Evolutionary conservation across 345 rosid species (phyloP).

Genomic region (Populus tremula): DNA sequence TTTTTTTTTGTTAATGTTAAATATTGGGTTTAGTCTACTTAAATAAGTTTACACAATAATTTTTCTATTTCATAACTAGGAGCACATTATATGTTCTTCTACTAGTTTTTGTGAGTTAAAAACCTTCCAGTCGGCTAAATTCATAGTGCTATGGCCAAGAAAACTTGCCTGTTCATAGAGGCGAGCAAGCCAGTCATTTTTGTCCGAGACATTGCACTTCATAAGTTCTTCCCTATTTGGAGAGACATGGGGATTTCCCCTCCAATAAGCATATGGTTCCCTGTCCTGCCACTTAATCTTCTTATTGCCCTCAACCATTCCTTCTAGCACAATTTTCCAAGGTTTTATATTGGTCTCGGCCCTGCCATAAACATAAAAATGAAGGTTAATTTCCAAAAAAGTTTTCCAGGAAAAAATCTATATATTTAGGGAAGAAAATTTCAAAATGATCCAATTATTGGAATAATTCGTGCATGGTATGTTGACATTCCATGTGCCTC

Average conservation of each 20-base stretch:
- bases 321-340: constrained; percentile 54
- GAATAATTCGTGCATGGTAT: too few relatives aligned
- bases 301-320: constrained; percentile 51
- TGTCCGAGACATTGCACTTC: constrained; percentile 62
- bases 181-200: constrained; percentile 89
- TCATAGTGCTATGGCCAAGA: too few relatives aligned
- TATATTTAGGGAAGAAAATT: not conserved
- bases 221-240: constrained; percentile 62
- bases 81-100: too few relatives aligned
- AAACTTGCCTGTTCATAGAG: constrained; percentile 53
- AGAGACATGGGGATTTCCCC: constrained; percentile 82
- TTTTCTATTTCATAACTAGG: too few relatives aligned
- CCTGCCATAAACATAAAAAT: constrained; percentile 25
- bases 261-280: constrained; percentile 84
- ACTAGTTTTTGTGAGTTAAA: too few relatives aligned
- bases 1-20: too few relatives aligned
- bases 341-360: constrained; percentile 71
- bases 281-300: constrained; percentile 54
- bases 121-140: too few relatives aligned
- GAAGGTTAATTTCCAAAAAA: not conserved
- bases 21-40: too few relatives aligned
- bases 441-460: not conserved
- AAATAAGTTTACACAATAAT: too few relatives aligned
- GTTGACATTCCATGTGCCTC: too few relatives aligned
- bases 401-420: too few relatives aligned